Conservation (phyloP, 139 green algal species). For the Chlorella sorokiniana region DNA sequence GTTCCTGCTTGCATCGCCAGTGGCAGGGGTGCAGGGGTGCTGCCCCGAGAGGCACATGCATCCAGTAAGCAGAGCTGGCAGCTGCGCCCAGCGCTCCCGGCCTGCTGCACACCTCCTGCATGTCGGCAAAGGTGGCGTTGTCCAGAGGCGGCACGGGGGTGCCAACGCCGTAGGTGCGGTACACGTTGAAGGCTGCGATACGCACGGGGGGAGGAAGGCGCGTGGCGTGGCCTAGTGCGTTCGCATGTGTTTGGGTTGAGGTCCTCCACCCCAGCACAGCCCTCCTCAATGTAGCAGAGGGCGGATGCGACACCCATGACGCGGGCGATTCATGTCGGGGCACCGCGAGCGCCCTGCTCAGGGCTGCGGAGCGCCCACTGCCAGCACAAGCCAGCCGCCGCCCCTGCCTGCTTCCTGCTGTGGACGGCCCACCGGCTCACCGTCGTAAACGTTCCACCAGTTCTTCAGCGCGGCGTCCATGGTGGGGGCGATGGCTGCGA, state of each 20-base stretch:
- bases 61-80: not conserved
- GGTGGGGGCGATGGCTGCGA: not conserved
- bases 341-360: not conserved
- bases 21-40: too few species aligned
- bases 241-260: too few species aligned
- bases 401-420: too few species aligned
- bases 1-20: too few species aligned
- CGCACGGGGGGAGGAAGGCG: too few species aligned
- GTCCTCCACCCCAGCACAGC: not conserved
- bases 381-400: too few species aligned
- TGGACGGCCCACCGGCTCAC: too few species aligned
- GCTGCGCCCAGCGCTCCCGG: not conserved
- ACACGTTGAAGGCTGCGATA: slow-evolving; percentile 49
- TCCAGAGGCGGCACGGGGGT: slow-evolving; percentile 17
- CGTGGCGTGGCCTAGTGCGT: too few species aligned
- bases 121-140: not conserved
- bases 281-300: not conserved
- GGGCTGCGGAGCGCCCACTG: too few species aligned
- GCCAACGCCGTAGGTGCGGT: slow-evolving; percentile 44
- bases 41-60: too few species aligned
- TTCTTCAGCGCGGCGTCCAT: slow-evolving; percentile 39
- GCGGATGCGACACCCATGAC: not conserved
- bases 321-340: not conserved
- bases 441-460: slow-evolving; percentile 48
- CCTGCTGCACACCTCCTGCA: slow-evolving; percentile 12